Conservation (phyloP, 495 filamentous ascomycete species). For the Xylaria scruposa region DNA sequence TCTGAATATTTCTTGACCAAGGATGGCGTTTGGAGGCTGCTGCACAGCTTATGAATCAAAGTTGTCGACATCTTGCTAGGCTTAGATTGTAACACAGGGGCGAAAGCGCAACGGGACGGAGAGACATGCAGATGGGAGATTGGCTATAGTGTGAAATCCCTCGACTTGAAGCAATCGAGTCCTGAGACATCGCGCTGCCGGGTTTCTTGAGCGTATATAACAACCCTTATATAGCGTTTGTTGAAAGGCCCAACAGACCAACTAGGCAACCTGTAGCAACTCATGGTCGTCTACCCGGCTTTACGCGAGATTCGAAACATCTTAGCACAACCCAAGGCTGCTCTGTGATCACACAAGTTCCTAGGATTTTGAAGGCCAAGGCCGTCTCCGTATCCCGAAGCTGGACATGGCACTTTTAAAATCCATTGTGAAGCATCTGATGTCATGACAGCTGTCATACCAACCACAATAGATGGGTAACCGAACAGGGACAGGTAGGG, state of each 20-base stretch:
- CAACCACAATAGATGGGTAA: slow-evolving; percentile 29
- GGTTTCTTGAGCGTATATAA: slow-evolving; percentile 25
- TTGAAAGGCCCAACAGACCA: slow-evolving; percentile 1
- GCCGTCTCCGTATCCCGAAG: not conserved
- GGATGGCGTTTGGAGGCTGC: slow-evolving; percentile 31
- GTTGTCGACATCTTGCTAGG: slow-evolving; percentile 28
- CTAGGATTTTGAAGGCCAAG: not conserved
- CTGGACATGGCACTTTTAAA: slow-evolving; percentile 24
- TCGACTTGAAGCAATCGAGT: slow-evolving; percentile 30
- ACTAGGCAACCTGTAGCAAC: not conserved
- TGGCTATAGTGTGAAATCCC: slow-evolving; percentile 4
- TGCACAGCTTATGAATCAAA: slow-evolving; percentile 33
- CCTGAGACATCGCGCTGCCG: slow-evolving; percentile 17
- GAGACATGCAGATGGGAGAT: slow-evolving; percentile 32
- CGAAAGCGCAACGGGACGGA: slow-evolving; percentile 24
- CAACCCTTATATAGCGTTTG: slow-evolving; percentile 29
- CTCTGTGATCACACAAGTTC: slow-evolving; percentile 25
- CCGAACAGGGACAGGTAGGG: slow-evolving; percentile 29
- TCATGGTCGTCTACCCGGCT: not conserved
- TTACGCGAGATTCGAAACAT: slow-evolving; percentile 14
- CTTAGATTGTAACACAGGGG: slow-evolving; percentile 26
- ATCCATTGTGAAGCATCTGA: slow-evolving; percentile 26
- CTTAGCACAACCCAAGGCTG: slow-evolving; percentile 18
- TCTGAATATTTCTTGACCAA: slow-evolving; percentile 34
- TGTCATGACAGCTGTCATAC: slow-evolving; percentile 33